A percentile compares a stretch with the other conserved stretches of the same genome.
Evolutionary conservation across 352 stramenopile genomes (phyloP).

Genomic region (Globisporangium middletonii): DNA sequence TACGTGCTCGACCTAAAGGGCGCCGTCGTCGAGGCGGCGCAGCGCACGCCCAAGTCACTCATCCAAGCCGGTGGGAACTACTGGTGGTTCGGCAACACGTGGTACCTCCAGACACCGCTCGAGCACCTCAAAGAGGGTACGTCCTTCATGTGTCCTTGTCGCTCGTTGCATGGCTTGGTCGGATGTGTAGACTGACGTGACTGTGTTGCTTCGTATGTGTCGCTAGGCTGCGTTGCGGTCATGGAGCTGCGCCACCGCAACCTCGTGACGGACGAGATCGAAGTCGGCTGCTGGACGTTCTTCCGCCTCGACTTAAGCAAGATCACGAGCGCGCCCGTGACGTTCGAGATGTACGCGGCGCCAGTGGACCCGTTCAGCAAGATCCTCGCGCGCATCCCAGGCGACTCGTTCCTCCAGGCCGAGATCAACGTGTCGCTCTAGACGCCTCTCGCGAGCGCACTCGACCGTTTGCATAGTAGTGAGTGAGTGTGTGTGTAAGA

Average conservation of each 20-base stretch:
- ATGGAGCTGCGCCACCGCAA: conserved; percentile 85
- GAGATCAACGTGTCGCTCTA: conserved; percentile 87
- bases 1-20: conserved; percentile 80
- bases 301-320: conserved; percentile 86
- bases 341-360: conserved; percentile 86
- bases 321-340: conserved; percentile 80
- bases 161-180: neutral
- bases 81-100: conserved; percentile 89
- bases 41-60: conserved; percentile 79
- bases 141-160: conserved; percentile 10
- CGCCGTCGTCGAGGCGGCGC: conserved; percentile 56
- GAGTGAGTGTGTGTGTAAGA: neutral
- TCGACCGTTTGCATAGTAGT: neutral
- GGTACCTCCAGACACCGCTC: conserved; percentile 79
- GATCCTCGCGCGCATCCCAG: conserved; percentile 77
- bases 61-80: conserved; percentile 84
- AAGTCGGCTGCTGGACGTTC: conserved; percentile 88
- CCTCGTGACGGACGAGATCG: conserved; percentile 76
- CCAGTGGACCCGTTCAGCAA: conserved; percentile 82
- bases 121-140: conserved; percentile 84
- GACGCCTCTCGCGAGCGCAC: neutral
- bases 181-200: neutral
- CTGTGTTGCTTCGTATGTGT: conserved; percentile 6
- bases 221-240: conserved; percentile 72
- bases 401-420: conserved; percentile 84